Conservation (phyloP, 768 basidiomycete genomes). For the Trametes meyenii region DNA sequence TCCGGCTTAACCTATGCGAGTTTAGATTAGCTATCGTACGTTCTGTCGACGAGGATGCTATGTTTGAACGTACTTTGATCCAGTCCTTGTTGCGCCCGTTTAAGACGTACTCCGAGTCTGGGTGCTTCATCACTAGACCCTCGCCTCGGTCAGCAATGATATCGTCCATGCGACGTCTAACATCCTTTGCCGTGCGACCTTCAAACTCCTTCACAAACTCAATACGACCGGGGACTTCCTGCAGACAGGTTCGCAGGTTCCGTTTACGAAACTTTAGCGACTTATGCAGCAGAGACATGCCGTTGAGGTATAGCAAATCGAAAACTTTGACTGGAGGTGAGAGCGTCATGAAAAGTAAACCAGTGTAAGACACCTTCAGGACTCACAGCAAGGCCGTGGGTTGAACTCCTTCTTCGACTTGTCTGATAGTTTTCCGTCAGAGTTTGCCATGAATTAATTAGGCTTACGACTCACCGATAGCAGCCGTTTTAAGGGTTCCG, state of each 20-base stretch:
- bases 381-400: conserved; percentile 89
- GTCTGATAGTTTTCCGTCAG: conserved; percentile 44
- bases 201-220: conserved; percentile 75
- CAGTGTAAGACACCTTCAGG: conserved; percentile 13
- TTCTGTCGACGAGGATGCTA: not conserved
- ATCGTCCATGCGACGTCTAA: conserved; percentile 77
- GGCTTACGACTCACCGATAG: conserved; percentile 58
- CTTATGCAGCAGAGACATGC: conserved; percentile 72
- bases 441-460: not conserved
- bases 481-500: conserved; percentile 91
- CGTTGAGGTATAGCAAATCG: conserved; percentile 89
- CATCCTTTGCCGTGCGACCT: conserved; percentile 80
- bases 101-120: conserved; percentile 74
- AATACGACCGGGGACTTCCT: conserved; percentile 73
- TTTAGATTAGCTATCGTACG: not conserved
- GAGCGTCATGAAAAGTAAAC: not conserved
- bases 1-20: conserved; percentile 72
- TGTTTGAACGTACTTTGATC: conserved; percentile 72
- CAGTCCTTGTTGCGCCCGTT: conserved; percentile 91
- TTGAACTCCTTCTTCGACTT: conserved; percentile 68
- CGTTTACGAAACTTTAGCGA: conserved; percentile 78
- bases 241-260: conserved; percentile 70
- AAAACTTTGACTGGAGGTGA: conserved; percentile 86
- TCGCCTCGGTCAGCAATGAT: conserved; percentile 88
- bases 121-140: conserved; percentile 91